Evolutionary conservation across 2,329 filamentous ascomycete species (phyloP).

Genomic region (Fusarium scirpi): DNA sequence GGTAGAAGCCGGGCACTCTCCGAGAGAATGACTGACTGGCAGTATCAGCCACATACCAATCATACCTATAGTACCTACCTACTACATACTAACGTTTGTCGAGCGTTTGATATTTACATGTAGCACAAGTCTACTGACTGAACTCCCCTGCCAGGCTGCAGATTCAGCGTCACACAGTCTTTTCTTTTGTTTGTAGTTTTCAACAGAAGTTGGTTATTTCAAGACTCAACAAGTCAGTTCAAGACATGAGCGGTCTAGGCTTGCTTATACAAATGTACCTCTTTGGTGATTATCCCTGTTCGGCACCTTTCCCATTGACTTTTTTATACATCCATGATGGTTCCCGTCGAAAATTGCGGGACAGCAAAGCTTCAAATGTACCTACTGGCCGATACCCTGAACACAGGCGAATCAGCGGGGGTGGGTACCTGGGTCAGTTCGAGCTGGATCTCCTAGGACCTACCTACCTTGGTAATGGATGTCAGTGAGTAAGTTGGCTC

Average conservation of each 20-base stretch:
- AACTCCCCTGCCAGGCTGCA: slow-evolving; percentile 27
- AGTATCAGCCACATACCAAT: not conserved
- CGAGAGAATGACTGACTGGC: not conserved
- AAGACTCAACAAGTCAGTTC: not conserved
- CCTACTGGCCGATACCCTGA: slow-evolving; percentile 8
- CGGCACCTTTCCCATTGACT: not conserved
- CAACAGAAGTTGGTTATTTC: not conserved
- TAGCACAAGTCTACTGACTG: slow-evolving; percentile 35
- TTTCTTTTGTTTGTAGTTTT: not conserved
- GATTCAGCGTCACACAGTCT: not conserved
- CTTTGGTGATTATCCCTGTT: not conserved
- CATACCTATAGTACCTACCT: not conserved
- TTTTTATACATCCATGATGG: slow-evolving; percentile 2
- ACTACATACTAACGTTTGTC: no score
- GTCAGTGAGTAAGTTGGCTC: not conserved
- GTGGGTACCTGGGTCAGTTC: slow-evolving; percentile 15
- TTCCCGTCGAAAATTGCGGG: not conserved
- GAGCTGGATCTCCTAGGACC: not conserved
- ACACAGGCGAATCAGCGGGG: slow-evolving; percentile 29
- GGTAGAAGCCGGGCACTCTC: slow-evolving; percentile 7
- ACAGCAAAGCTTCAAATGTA: slow-evolving; percentile 4
- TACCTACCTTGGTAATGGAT: not conserved
- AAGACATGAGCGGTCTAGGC: slow-evolving; percentile 27
- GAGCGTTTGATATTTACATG: not conserved
- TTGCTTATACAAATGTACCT: not conserved